A percentile compares a stretch with the other conserved stretches of the same genome.
These are phyloP conservation scores for Clarireedia hainanense DNA, from an alignment of 2,329 filamentous ascomycete species.

Conservation along the genomic window DNA sequence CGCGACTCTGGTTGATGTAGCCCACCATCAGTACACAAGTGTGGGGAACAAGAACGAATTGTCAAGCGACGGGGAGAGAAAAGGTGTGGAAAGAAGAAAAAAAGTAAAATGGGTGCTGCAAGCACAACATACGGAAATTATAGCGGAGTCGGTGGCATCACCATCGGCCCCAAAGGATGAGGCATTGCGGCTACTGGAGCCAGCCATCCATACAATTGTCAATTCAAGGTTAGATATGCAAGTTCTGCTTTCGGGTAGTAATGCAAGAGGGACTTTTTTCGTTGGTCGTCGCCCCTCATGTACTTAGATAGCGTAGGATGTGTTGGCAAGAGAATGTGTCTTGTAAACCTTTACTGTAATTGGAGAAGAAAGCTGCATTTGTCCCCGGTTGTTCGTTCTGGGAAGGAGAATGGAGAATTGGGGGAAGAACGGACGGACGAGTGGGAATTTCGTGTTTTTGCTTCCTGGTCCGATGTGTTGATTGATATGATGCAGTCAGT, in stretches of 20 bases:
- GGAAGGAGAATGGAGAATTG: background rate
- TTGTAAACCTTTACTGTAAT: background rate
- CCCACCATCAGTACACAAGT: slow-evolving; percentile 1
- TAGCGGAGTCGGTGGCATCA: slow-evolving; percentile 24
- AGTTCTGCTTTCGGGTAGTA: background rate
- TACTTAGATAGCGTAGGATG: background rate
- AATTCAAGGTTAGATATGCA: background rate
- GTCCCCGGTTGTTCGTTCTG: background rate
- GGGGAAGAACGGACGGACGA: no score
- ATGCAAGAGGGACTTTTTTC: background rate
- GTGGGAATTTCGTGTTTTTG: no score
- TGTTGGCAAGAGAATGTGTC: background rate
- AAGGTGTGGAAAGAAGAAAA: background rate
- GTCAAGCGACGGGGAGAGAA: background rate
- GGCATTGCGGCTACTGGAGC: slow-evolving; percentile 29
- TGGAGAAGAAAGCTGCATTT: background rate
- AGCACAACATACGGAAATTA: slow-evolving; percentile 28
- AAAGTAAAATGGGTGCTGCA: background rate
- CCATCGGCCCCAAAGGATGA: slow-evolving; percentile 23
- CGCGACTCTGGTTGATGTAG: slow-evolving; percentile 55
- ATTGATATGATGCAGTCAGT: no score
- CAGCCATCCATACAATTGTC: slow-evolving; percentile 24
- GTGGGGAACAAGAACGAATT: background rate
- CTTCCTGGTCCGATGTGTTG: no score
- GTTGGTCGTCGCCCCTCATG: background rate